Evolutionary conservation across 2,329 filamentous ascomycete species (phyloP).

Genomic region (Chaetomiaceae sp.): DNA sequence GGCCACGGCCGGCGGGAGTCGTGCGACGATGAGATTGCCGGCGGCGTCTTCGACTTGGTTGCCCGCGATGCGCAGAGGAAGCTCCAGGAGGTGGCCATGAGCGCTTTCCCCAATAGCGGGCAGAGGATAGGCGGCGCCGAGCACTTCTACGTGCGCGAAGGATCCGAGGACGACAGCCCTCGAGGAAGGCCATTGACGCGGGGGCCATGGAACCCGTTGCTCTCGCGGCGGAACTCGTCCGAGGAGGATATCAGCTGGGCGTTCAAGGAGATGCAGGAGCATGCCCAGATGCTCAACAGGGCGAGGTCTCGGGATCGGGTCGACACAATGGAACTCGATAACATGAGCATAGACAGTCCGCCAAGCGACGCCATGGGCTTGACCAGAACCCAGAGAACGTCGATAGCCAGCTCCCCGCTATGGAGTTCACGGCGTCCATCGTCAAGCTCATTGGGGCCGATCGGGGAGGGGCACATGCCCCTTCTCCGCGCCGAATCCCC

Average conservation of each 20-base stretch:
- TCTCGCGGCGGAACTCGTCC: conserved; percentile 54
- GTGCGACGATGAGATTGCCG: conserved; percentile 70
- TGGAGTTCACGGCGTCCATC: conserved; percentile 25
- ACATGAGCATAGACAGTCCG: conserved; percentile 35
- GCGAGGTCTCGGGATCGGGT: conserved; percentile 39
- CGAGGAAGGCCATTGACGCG: conserved; percentile 33
- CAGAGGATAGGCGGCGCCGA: conserved; percentile 65
- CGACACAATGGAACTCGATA: conserved; percentile 33
- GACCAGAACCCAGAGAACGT: conserved; percentile 30
- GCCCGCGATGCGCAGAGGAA: conserved; percentile 76
- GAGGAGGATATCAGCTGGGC: conserved; percentile 65
- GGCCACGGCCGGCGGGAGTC: conserved; percentile 57
- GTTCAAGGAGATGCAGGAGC: conserved; percentile 73
- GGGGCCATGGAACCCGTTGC: conserved; percentile 27
- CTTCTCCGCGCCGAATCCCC: conserved; percentile 31
- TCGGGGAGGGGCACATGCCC: conserved; percentile 33
- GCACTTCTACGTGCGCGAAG: conserved; percentile 65
- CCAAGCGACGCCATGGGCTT: conserved; percentile 35
- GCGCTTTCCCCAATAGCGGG: conserved; percentile 70
- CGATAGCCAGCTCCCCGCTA: conserved; percentile 32
- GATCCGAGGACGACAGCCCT: conserved; percentile 53
- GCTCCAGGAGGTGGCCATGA: conserved; percentile 70
- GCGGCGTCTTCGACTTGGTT: conserved; percentile 74
- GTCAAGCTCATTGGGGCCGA: conserved; percentile 26
- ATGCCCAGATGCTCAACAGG: conserved; percentile 49